Evolutionary conservation across 768 basidiomycete species (phyloP).

Genomic region (Mycena amicta): DNA sequence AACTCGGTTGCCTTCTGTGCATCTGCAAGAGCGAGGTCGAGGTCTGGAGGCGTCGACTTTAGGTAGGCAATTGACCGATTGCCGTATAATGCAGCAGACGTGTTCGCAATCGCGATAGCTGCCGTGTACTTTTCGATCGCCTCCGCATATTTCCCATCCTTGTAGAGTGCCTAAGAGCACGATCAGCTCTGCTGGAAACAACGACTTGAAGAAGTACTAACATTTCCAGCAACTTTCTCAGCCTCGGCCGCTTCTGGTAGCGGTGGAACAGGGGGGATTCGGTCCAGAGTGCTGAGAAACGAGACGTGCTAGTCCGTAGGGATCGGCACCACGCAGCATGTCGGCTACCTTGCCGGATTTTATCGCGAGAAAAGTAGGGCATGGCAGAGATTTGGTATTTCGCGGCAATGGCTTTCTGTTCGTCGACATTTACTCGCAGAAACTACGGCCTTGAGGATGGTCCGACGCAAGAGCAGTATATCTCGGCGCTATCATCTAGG

Average conservation of each 20-base stretch:
- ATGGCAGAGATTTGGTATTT: conserved; percentile 27
- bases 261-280: conserved; percentile 24
- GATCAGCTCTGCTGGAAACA: not conserved
- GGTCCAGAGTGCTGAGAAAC: conserved; percentile 20
- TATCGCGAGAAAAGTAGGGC: conserved; percentile 23
- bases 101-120: conserved; percentile 18
- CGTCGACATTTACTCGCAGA: conserved; percentile 23
- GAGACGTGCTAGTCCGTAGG: conserved; percentile 16
- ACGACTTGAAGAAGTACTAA: not conserved
- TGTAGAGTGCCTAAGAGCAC: conserved; percentile 18
- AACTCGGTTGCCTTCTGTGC: conserved; percentile 24
- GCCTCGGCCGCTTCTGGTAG: conserved; percentile 22
- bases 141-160: conserved; percentile 17
- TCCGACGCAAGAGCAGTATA: conserved; percentile 14
- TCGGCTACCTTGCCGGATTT: conserved; percentile 23
- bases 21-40: conserved; percentile 22
- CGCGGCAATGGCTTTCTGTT: conserved; percentile 19
- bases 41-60: conserved; percentile 18
- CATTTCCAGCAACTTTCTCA: conserved; percentile 23
- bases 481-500: conserved; percentile 19
- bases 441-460: conserved; percentile 22
- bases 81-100: conserved; percentile 21
- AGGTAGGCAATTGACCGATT: conserved; percentile 27
- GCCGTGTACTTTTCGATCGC: conserved; percentile 25
- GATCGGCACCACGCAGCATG: conserved; percentile 23